phyloP scores from a whole-genome alignment of 257 asterid genomes.

The Fraxinus americana region DNA sequence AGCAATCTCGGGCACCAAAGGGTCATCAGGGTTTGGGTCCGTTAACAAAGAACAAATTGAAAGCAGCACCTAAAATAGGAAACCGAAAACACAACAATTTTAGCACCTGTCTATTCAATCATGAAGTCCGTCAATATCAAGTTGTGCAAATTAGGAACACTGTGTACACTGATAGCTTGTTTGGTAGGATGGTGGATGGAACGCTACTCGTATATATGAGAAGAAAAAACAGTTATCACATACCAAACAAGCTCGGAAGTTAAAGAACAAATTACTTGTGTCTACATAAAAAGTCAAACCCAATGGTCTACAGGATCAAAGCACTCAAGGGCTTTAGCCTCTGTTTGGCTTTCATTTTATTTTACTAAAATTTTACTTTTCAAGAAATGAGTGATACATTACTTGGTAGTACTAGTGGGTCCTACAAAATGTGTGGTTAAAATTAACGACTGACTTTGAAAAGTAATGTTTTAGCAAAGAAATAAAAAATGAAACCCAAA shows the following conservation, averaged over 20 bases:
- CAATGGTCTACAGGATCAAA: not conserved
- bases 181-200: not conserved
- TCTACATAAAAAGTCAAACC: not conserved
- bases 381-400: no score
- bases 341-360: no score
- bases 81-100: not conserved
- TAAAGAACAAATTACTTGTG: not conserved
- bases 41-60: not conserved
- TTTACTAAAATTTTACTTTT: no score
- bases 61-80: not conserved
- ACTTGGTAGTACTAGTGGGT: no score
- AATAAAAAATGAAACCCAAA: no score
- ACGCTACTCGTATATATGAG: no score
- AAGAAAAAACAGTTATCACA: no score
- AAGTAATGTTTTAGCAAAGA: no score
- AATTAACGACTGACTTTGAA: no score
- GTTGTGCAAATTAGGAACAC: not conserved
- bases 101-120: not conserved
- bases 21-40: not conserved
- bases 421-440: no score
- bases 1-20: conserved; percentile 10
- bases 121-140: not conserved
- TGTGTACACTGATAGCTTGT: not conserved
- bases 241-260: not conserved
- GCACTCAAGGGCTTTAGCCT: not conserved